Conservation (phyloP, 169 alveolate species). For the Perkinsus chesapeaki region DNA sequence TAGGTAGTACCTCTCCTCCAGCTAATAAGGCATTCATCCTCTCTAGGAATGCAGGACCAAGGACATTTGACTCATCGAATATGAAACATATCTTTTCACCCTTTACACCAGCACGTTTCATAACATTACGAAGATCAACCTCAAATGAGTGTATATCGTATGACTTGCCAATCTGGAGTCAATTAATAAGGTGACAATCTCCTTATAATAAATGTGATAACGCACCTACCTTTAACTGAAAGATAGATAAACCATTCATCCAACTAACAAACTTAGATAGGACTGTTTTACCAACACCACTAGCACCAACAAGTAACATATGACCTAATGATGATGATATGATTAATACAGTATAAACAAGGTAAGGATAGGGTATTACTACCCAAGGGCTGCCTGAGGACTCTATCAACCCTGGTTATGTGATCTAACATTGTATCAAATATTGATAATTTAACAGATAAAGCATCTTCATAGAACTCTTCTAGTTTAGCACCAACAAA, state of each 20-base stretch:
- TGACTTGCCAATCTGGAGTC: not conserved
- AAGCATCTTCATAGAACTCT: constrained; percentile 65
- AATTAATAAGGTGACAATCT: not conserved
- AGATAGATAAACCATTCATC: constrained; percentile 89
- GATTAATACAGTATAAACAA: not conserved
- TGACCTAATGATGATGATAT: not conserved
- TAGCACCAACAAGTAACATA: constrained; percentile 84
- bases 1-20: constrained; percentile 17
- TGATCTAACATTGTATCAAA: constrained; percentile 92
- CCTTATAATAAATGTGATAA: constrained; percentile 67
- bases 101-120: constrained; percentile 94
- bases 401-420: constrained; percentile 92
- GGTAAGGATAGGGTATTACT: constrained; percentile 41
- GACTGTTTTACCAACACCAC: constrained; percentile 94
- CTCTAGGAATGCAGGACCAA: constrained; percentile 95
- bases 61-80: constrained; percentile 93
- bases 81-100: constrained; percentile 93
- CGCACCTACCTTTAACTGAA: constrained; percentile 92
- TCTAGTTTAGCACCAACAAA: constrained; percentile 38
- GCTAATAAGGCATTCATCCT: constrained; percentile 98
- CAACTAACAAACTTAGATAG: constrained; percentile 91
- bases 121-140: constrained; percentile 89
- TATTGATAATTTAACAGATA: constrained; percentile 80
- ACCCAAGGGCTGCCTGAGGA: constrained; percentile 92
- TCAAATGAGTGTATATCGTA: constrained; percentile 72